Conservation (phyloP, 2,329 filamentous ascomycete species). For the Trichoderma breve region DNA sequence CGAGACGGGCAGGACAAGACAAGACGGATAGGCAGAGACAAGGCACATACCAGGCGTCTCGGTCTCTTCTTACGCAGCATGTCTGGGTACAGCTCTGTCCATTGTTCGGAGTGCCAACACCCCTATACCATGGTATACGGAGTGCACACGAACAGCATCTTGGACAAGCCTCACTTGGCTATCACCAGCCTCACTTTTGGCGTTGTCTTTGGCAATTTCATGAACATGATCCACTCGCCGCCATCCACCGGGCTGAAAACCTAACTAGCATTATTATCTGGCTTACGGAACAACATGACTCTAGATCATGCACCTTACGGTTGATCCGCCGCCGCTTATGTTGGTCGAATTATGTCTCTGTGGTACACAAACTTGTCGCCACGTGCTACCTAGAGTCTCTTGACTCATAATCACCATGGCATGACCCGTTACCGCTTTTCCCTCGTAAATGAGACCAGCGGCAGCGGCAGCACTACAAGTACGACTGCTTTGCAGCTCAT, state of each 20-base stretch:
- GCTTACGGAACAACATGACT: not conserved
- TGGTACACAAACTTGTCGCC: slow-evolving; percentile 17
- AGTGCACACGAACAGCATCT: not conserved
- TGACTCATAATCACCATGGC: not conserved
- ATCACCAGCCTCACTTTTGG: not conserved
- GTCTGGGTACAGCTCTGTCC: not conserved
- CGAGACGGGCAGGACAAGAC: not conserved
- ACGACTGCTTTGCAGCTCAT: not conserved
- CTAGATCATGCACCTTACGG: slow-evolving; percentile 1
- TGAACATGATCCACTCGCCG: not conserved
- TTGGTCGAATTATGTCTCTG: slow-evolving; percentile 15
- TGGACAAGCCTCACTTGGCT: not conserved
- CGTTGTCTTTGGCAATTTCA: not conserved
- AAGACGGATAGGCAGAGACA: not conserved
- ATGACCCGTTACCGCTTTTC: slow-evolving; percentile 15
- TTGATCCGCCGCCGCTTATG: slow-evolving; percentile 9
- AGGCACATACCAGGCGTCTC: not conserved
- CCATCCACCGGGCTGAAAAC: not conserved
- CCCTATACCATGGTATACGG: not conserved
- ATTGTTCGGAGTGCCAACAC: not conserved
- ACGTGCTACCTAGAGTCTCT: slow-evolving; percentile 12
- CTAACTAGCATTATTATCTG: not conserved
- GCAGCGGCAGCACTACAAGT: not conserved
- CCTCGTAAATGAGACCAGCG: not conserved
- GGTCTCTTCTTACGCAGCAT: not conserved